Evolutionary conservation across 345 rosid species (phyloP), one percentile per base, ranked within the genome.

Genomic region (Camelina hispida): DNA sequence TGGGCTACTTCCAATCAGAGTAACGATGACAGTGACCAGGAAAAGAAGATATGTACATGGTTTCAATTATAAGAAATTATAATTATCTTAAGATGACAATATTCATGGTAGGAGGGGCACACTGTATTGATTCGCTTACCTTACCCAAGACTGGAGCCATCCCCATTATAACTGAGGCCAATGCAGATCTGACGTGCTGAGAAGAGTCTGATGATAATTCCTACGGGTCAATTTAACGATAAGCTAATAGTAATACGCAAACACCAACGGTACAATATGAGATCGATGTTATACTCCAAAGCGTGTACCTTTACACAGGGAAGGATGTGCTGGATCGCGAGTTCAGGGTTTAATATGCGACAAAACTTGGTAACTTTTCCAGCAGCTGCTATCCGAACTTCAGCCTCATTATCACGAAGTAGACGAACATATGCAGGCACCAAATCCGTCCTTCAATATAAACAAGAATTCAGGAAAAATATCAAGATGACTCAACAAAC

Each of bases 301-400:
- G 66, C 22, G 10, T 54, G 37, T 83, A 94, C 98, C 93, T 94
- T 89, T 57, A 94, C 95, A 69, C 93, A 89, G 16, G 97, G 97
- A 80, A 94, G 95, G 75, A 94, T 85, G 43, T 87, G 86, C 60
- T 86, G 96, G 72, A 86, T 83, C 56, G 97, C 87, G 60, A 91
- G 93, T 79, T 94, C 97, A 20, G 98, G 96, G 72, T 70, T 91
- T 78, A 94, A 79, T 68, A 91, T 91, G 77, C 90, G 85, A 80
- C 95, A 91, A 80, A 94, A 91, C 80, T 91, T 94, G 3, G 98
- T 91, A 35, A 89, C 95, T 88, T 91, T 91, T 16, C 96, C 97
- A 54, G 97, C 97, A 75, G 98, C 97, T 46, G 98, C 98, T 78
- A 91, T 94, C 44, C 98, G 90, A 34, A 94, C 97, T 88, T 94